These are phyloP conservation scores for Aspergillus heteromorphus DNA, from an alignment of 495 filamentous ascomycete genomes.

Conservation along the genomic window DNA sequence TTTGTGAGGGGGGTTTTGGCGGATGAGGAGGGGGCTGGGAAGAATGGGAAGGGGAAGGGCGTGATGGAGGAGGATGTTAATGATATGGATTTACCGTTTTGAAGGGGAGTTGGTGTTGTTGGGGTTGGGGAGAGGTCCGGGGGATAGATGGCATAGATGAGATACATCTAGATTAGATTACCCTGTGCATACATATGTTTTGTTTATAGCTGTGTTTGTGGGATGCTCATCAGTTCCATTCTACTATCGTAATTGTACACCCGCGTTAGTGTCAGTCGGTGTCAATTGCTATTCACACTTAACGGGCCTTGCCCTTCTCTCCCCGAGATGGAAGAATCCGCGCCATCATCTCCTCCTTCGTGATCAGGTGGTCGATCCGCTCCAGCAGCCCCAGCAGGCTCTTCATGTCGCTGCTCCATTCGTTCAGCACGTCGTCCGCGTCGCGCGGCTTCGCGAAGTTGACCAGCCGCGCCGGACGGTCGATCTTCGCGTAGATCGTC, in stretches of 20 bases:
- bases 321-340: slow-evolving; percentile 69
- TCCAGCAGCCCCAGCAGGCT: slow-evolving; percentile 86
- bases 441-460: slow-evolving; percentile 90
- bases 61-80: slow-evolving; percentile 48
- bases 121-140: background rate
- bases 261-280: slow-evolving; percentile 8
- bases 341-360: slow-evolving; percentile 99
- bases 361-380: slow-evolving; percentile 95
- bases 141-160: too few relatives aligned
- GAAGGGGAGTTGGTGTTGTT: background rate
- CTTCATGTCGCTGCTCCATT: slow-evolving; percentile 99
- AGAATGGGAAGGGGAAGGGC: slow-evolving; percentile 39
- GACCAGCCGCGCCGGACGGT: slow-evolving; percentile 85
- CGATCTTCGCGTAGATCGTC: slow-evolving; percentile 97
- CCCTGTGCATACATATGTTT: too few relatives aligned
- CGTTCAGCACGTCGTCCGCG: slow-evolving; percentile 96
- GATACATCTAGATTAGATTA: too few relatives aligned
- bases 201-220: too few relatives aligned
- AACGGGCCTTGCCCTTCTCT: slow-evolving; percentile 47
- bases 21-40: slow-evolving; percentile 26
- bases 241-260: slow-evolving; percentile 36
- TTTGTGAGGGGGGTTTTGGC: slow-evolving; percentile 65
- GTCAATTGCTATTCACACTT: slow-evolving; percentile 8
- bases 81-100: slow-evolving; percentile 68
- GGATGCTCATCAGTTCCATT: slow-evolving; percentile 13